These are phyloP conservation scores for Aspergillus cejpii DNA, from an alignment of 2,329 filamentous ascomycete genomes.

Conservation along the genomic window DNA sequence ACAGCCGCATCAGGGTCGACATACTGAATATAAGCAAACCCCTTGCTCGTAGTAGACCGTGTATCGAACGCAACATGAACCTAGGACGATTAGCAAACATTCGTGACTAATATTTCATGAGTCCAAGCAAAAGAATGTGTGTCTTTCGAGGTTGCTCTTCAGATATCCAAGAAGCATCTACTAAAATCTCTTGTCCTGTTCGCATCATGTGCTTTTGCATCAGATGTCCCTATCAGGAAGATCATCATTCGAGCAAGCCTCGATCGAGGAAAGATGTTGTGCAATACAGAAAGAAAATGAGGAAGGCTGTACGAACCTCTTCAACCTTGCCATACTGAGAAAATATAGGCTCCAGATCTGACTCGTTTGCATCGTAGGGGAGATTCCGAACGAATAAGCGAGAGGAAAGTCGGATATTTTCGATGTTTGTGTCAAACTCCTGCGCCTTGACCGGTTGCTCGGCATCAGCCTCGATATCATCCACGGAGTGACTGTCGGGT, in stretches of 20 bases:
- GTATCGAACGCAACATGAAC: constrained; percentile 76
- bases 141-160: constrained; percentile 45
- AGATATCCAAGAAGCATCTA: constrained; percentile 94
- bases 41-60: constrained; percentile 67
- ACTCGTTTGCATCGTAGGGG: constrained; percentile 69
- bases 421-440: constrained; percentile 43
- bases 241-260: constrained; percentile 70
- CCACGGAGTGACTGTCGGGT: constrained; percentile 8
- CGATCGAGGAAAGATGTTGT: constrained; percentile 12
- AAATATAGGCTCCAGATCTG: constrained; percentile 69
- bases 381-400: constrained; percentile 87
- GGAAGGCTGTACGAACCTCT: constrained; percentile 63
- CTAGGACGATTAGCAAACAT: constrained; percentile 51
- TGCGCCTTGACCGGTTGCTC: constrained; percentile 7
- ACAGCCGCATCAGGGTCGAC: constrained; percentile 64
- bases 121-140: constrained; percentile 15
- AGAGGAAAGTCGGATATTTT: constrained; percentile 63
- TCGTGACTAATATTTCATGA: constrained; percentile 20
- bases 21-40: constrained; percentile 83
- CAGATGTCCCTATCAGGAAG: constrained; percentile 99
- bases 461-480: constrained; percentile 10
- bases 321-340: constrained; percentile 64
- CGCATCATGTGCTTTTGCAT: constrained; percentile 88
- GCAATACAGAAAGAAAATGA: constrained; percentile 5
- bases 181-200: constrained; percentile 95